These are phyloP conservation scores for Backusella westeae DNA, from an alignment of 192 early-diverging fungal species.

Conservation along the genomic window DNA sequence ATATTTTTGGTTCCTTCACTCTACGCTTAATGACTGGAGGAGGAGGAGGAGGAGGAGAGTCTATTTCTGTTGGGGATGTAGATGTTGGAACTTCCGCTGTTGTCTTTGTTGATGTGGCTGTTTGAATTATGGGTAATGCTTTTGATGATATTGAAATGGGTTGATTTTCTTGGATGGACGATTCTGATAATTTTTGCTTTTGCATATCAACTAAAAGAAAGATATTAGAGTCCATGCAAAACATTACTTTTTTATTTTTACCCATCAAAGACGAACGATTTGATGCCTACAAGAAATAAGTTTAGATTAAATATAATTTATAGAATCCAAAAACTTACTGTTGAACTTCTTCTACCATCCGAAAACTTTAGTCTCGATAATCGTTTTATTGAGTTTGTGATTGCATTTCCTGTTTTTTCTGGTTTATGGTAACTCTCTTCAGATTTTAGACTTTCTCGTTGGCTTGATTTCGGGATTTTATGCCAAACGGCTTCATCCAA, in stretches of 20 bases:
- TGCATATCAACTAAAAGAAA: background rate
- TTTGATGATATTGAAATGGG: background rate
- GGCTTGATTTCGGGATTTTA: conserved; percentile 24
- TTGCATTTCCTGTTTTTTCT: conserved; percentile 7
- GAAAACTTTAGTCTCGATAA: conserved; percentile 13
- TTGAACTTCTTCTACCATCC: conserved; percentile 4
- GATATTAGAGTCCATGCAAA: background rate
- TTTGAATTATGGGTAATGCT: background rate
- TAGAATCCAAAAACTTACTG: background rate
- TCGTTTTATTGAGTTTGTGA: conserved; percentile 6
- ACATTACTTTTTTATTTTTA: background rate
- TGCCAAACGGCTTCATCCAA: conserved; percentile 30
- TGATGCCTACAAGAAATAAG: background rate
- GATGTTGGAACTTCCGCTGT: background rate
- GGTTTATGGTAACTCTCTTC: background rate
- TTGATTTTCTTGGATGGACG: background rate
- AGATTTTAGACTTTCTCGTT: background rate
- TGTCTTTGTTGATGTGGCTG: background rate
- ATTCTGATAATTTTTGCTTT: background rate
- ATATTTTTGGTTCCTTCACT: conserved; percentile 14
- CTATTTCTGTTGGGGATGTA: background rate
- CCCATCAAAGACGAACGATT: conserved; percentile 8
- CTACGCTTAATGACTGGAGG: conserved; percentile 22
- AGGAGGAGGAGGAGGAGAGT: background rate
- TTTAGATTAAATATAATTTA: background rate